These are phyloP conservation scores for Pseudomassariella vexata DNA, from an alignment of 2,329 filamentous ascomycete species.

Conservation along the genomic window DNA sequence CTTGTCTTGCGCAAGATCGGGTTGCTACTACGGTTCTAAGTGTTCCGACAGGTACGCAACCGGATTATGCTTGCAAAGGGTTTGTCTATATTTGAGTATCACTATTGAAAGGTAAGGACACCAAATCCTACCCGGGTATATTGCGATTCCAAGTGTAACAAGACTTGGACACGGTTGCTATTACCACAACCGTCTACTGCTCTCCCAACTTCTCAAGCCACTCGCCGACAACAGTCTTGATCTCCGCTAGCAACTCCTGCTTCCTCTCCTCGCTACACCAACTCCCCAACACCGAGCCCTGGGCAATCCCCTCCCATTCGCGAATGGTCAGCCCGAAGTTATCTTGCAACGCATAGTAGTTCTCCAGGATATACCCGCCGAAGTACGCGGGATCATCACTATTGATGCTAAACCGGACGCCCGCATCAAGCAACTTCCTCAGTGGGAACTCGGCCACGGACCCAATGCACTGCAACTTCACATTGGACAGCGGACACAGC, in stretches of 20 bases:
- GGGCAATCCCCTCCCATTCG: conserved; percentile 64
- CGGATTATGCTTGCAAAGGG: background rate
- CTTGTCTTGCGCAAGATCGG: too few relatives aligned
- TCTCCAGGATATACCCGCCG: conserved; percentile 68
- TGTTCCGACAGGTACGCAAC: too few relatives aligned
- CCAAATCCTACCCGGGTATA: too few relatives aligned
- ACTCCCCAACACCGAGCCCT: conserved; percentile 58
- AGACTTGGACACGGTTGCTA: background rate
- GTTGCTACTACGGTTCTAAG: too few relatives aligned
- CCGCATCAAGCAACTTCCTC: conserved; percentile 54
- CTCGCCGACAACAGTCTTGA: conserved; percentile 27
- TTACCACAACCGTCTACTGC: background rate
- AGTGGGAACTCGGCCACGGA: conserved; percentile 54
- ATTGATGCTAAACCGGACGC: conserved; percentile 66
- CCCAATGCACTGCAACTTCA: conserved; percentile 52
- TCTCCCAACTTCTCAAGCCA: conserved; percentile 13
- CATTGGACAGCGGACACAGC: conserved; percentile 69
- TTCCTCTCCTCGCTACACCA: conserved; percentile 65
- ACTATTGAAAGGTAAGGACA: too few relatives aligned
- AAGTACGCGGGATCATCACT: conserved; percentile 74
- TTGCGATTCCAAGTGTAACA: too few relatives aligned
- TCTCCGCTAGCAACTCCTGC: conserved; percentile 43
- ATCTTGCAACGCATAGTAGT: conserved; percentile 71
- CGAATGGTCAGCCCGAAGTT: conserved; percentile 54
- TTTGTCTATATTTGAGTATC: background rate